These are phyloP conservation scores for Cercospora berteroae DNA, from an alignment of 2,329 filamentous ascomycete genomes.

Conservation along the genomic window DNA sequence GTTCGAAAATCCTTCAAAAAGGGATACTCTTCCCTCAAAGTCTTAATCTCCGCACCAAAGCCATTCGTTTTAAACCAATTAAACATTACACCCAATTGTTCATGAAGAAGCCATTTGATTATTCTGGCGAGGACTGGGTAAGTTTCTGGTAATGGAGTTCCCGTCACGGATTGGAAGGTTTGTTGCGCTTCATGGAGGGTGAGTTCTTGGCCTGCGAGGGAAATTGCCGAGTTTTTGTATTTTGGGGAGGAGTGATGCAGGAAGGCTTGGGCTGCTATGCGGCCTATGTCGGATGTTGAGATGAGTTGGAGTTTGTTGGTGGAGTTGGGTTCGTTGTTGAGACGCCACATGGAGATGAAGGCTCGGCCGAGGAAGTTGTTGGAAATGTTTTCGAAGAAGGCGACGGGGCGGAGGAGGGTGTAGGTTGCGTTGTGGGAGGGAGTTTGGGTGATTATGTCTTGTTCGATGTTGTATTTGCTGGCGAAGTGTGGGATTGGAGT, in stretches of 20 bases:
- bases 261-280: slow-evolving; percentile 53
- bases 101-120: slow-evolving; percentile 44
- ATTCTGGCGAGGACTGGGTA: slow-evolving; percentile 44
- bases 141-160: slow-evolving; percentile 44
- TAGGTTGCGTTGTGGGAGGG: slow-evolving; percentile 50
- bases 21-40: slow-evolving; percentile 45
- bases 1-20: slow-evolving; percentile 49
- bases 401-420: slow-evolving; percentile 61
- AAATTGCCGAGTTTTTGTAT: slow-evolving; percentile 48
- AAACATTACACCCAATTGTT: slow-evolving; percentile 36
- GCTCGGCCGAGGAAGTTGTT: slow-evolving; percentile 50
- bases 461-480: slow-evolving; percentile 60
- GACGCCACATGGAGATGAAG: slow-evolving; percentile 48
- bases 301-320: slow-evolving; percentile 44
- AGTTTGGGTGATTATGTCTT: slow-evolving; percentile 53
- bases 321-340: slow-evolving; percentile 25
- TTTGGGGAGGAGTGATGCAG: slow-evolving; percentile 40
- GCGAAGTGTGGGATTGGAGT: slow-evolving; percentile 63
- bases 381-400: slow-evolving; percentile 61
- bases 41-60: slow-evolving; percentile 48
- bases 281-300: slow-evolving; percentile 44
- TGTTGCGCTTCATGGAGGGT: slow-evolving; percentile 47
- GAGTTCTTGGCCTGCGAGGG: slow-evolving; percentile 55
- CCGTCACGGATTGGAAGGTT: slow-evolving; percentile 49
- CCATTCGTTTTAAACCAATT: slow-evolving; percentile 52